Evolutionary conservation across 129 eudicot species (phyloP).

Genomic region (Centrapalus pauciflorus): DNA sequence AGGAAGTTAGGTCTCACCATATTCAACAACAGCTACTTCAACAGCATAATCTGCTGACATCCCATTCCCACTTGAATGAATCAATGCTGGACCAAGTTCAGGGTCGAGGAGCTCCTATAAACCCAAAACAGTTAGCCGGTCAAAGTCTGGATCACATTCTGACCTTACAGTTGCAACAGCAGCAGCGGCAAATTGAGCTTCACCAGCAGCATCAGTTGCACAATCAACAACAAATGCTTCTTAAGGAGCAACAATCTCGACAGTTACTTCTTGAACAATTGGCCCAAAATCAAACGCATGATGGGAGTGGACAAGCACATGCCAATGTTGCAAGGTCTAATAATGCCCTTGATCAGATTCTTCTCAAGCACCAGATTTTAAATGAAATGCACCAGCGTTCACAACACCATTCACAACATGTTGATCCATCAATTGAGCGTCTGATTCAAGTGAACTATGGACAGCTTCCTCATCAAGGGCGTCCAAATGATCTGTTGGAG

Average conservation of each 20-base stretch:
- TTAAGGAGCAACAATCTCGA: slow-evolving; percentile 82
- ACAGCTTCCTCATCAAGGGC: slow-evolving; percentile 51
- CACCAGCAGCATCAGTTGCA: slow-evolving; percentile 36
- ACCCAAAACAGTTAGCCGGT: slow-evolving; percentile 52
- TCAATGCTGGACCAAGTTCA: slow-evolving; percentile 41
- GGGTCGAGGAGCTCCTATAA: slow-evolving; percentile 36
- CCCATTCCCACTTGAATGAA: slow-evolving; percentile 51
- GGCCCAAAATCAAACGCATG: slow-evolving; percentile 63
- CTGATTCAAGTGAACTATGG: slow-evolving; percentile 39
- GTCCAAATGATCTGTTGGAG: slow-evolving; percentile 58
- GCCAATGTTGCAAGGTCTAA: slow-evolving; percentile 47
- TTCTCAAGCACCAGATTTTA: slow-evolving; percentile 61
- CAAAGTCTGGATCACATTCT: slow-evolving; percentile 59
- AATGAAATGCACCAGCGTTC: slow-evolving; percentile 64
- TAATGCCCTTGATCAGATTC: slow-evolving; percentile 58
- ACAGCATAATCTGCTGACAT: slow-evolving; percentile 48
- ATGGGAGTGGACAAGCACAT: slow-evolving; percentile 47
- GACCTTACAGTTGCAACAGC: slow-evolving; percentile 80
- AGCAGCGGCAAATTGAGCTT: slow-evolving; percentile 46
- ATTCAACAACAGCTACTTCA: slow-evolving; percentile 66
- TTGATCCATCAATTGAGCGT: slow-evolving; percentile 67
- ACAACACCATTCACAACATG: slow-evolving; percentile 39
- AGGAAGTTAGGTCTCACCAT: slow-evolving; percentile 59
- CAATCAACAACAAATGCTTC: slow-evolving; percentile 57
- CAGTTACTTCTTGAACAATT: slow-evolving; percentile 74